Evolutionary conservation across 371 early-diverging fungal genomes (phyloP).

Genomic region (Sporodiniella umbellata): DNA sequence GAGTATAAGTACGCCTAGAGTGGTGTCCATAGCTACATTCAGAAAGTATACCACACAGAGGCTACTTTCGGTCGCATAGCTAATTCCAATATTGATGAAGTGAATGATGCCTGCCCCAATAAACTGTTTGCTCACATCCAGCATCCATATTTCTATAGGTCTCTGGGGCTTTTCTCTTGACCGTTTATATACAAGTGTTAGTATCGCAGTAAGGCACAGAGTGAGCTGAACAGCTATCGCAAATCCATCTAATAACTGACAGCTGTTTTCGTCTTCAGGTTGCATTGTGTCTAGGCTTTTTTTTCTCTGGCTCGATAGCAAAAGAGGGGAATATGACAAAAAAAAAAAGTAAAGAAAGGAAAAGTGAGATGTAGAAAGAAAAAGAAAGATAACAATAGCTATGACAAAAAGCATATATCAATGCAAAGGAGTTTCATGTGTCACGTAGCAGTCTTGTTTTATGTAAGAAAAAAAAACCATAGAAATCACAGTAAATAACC

Average conservation of each 20-base stretch:
- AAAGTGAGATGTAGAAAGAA: no score
- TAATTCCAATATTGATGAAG: constrained; percentile 52
- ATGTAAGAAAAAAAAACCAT: background rate
- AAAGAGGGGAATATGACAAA: no score
- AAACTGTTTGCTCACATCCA: constrained; percentile 65
- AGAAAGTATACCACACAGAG: constrained; percentile 66
- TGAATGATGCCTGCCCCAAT: constrained; percentile 59
- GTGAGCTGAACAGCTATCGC: constrained; percentile 57
- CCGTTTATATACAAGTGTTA: constrained; percentile 55
- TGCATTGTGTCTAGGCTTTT: background rate
- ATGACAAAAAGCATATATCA: background rate
- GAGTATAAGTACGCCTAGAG: constrained; percentile 58
- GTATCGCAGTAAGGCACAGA: constrained; percentile 52
- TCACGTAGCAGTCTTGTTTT: background rate
- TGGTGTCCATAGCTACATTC: constrained; percentile 61
- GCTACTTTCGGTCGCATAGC: constrained; percentile 48
- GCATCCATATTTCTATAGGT: constrained; percentile 57
- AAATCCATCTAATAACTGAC: constrained; percentile 57
- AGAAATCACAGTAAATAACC: no score
- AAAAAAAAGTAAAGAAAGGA: no score
- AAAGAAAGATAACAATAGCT: background rate
- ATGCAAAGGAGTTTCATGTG: background rate
- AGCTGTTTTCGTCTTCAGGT: constrained; percentile 19
- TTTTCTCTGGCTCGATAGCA: no score
- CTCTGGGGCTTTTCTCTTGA: constrained; percentile 57